Percentiles rank a stretch among this genome's conserved stretches.
Conservation (phyloP, 1,139 yeast species). For the Scheffersomyces parashehatae region DNA sequence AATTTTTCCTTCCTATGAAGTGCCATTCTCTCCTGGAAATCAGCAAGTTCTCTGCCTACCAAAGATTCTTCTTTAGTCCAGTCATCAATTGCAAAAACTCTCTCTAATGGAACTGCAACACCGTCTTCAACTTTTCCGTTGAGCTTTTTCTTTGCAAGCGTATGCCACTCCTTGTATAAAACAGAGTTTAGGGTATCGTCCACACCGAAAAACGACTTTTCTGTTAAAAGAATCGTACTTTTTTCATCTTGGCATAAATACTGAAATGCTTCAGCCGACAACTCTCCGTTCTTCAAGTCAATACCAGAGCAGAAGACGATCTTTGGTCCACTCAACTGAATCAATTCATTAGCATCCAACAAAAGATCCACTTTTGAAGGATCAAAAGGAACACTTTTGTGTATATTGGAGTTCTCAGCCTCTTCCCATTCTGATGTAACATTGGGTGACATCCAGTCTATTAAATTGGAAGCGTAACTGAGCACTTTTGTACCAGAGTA, state of each 20-base stretch:
- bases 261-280: slow-evolving; percentile 57
- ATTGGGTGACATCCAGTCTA: slow-evolving; percentile 93
- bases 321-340: slow-evolving; percentile 66
- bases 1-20: slow-evolving; percentile 46
- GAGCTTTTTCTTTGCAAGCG: slow-evolving; percentile 35
- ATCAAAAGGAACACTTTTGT: slow-evolving; percentile 73
- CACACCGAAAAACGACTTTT: slow-evolving; percentile 42
- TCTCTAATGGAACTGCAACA: slow-evolving; percentile 54
- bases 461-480: slow-evolving; percentile 81
- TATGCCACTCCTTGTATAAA: slow-evolving; percentile 61
- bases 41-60: slow-evolving; percentile 48
- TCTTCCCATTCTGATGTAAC: slow-evolving; percentile 81
- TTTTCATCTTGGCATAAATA: slow-evolving; percentile 62
- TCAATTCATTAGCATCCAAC: slow-evolving; percentile 56
- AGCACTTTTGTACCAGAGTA: slow-evolving; percentile 79
- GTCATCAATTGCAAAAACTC: slow-evolving; percentile 28
- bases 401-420: slow-evolving; percentile 30
- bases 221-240: slow-evolving; percentile 75
- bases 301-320: slow-evolving; percentile 81
- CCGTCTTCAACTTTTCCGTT: slow-evolving; percentile 55
- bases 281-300: slow-evolving; percentile 65
- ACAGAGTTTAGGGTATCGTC: slow-evolving; percentile 26
- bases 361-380: slow-evolving; percentile 62
- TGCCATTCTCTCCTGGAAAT: slow-evolving; percentile 48
- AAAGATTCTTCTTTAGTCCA: slow-evolving; percentile 52